Evolutionary conservation across 139 green algal species (phyloP).

Genomic region (Chlorella sp.): DNA sequence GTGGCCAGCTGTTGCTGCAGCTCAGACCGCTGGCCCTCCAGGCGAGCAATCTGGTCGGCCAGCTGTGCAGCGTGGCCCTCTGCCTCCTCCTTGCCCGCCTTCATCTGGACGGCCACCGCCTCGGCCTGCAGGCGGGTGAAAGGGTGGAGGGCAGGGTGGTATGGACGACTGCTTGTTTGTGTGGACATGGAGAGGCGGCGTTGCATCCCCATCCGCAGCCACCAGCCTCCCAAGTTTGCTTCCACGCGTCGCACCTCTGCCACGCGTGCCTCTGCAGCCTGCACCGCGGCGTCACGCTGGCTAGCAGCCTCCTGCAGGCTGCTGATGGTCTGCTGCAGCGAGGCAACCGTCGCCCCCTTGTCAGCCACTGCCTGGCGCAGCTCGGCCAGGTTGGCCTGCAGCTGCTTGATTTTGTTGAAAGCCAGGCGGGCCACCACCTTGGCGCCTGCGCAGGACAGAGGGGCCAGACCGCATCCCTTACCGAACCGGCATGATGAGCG

Average conservation of each 20-base stretch:
- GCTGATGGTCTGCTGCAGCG: conserved; percentile 1
- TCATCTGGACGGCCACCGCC: background rate
- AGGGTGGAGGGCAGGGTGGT: background rate
- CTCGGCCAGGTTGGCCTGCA: conserved; percentile 17
- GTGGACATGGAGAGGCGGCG: no score
- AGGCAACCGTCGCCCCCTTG: background rate
- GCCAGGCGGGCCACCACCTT: conserved; percentile 30
- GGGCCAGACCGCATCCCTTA: background rate
- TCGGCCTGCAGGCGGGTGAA: background rate
- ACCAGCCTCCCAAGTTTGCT: no score
- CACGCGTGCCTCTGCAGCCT: background rate
- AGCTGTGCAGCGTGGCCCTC: background rate
- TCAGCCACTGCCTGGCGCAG: background rate
- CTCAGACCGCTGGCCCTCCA: background rate
- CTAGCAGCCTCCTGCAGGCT: background rate
- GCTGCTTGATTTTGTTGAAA: conserved; percentile 34
- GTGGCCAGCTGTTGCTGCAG: conserved; percentile 11
- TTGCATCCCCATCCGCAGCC: no score
- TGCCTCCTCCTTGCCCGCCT: conserved; percentile 12
- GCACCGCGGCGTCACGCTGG: background rate
- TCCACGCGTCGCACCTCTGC: conserved; percentile 2
- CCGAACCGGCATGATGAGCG: no score
- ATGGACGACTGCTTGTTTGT: background rate
- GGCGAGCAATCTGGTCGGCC: background rate
- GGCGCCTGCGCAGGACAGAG: background rate